phyloP scores from a whole-genome alignment of 257 asterid genomes.

The Nicotiana sylvestris region DNA sequence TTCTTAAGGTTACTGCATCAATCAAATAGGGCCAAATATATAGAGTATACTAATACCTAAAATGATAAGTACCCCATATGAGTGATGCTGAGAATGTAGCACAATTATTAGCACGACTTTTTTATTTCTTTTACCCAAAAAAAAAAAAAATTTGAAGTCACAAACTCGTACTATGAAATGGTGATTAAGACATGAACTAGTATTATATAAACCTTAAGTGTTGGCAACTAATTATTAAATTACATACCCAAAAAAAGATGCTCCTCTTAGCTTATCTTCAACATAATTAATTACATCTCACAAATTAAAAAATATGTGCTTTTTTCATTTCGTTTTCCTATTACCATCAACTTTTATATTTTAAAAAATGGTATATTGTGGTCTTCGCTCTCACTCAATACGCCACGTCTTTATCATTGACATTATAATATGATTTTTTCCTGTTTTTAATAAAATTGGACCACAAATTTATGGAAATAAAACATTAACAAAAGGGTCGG shows the following conservation, averaged over 20 bases:
- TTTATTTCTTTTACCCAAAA: neutral
- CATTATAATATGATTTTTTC: neutral
- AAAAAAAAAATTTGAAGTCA: neutral
- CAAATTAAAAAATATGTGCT: neutral
- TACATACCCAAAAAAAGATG: neutral
- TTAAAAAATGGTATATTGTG: neutral
- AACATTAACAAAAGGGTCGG: neutral
- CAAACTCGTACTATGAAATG: neutral
- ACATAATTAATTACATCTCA: slow-evolving; percentile 1
- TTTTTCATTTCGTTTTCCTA: neutral
- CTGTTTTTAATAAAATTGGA: neutral
- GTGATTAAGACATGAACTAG: neutral
- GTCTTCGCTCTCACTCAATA: neutral
- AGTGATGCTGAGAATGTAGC: neutral
- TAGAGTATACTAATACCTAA: neutral
- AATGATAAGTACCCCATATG: neutral
- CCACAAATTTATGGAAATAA: neutral
- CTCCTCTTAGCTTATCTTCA: slow-evolving; percentile 9
- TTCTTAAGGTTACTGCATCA: neutral
- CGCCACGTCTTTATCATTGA: neutral
- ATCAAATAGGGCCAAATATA: neutral
- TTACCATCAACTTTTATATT: neutral
- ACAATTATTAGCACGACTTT: neutral
- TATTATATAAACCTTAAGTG: neutral
- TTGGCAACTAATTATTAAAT: neutral